Conservation (phyloP, 768 basidiomycete species). For the Termitomyces eurrhizus region DNA sequence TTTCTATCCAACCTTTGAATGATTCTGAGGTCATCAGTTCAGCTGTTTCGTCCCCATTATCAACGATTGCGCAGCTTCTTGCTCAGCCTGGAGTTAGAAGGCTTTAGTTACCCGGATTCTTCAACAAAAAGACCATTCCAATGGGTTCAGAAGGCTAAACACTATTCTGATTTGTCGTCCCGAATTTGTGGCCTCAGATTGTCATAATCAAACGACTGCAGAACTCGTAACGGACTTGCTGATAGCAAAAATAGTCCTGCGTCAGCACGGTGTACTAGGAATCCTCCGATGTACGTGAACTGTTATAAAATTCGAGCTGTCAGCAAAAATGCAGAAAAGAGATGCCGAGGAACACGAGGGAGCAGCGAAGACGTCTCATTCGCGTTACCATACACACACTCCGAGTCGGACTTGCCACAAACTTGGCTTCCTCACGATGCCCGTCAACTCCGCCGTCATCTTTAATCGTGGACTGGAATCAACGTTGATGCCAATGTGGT, state of each 20-base stretch:
- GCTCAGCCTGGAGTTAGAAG: too few species aligned
- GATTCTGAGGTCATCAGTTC: too few species aligned
- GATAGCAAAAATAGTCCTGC: not conserved
- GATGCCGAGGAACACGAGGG: not conserved
- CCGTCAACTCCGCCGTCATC: not conserved
- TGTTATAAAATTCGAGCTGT: not conserved
- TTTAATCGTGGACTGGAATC: not conserved
- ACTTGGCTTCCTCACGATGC: not conserved
- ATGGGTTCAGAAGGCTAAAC: not conserved
- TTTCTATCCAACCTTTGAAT: too few species aligned
- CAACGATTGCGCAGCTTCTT: too few species aligned
- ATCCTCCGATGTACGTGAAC: too few species aligned
- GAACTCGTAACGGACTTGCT: not conserved
- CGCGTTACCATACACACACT: not conserved
- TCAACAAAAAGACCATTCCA: not conserved
- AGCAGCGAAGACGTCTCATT: not conserved
- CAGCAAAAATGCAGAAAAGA: not conserved
- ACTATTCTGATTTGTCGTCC: not conserved
- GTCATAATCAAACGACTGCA: not conserved
- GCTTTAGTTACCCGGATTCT: too few species aligned
- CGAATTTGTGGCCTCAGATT: not conserved
- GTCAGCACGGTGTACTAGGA: not conserved
- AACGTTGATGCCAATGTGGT: not conserved
- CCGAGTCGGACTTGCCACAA: not conserved
- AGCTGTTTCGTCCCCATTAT: too few species aligned